Conservation (phyloP, 805 yeast genomes). For the Nakazawaea wyomingensis region DNA sequence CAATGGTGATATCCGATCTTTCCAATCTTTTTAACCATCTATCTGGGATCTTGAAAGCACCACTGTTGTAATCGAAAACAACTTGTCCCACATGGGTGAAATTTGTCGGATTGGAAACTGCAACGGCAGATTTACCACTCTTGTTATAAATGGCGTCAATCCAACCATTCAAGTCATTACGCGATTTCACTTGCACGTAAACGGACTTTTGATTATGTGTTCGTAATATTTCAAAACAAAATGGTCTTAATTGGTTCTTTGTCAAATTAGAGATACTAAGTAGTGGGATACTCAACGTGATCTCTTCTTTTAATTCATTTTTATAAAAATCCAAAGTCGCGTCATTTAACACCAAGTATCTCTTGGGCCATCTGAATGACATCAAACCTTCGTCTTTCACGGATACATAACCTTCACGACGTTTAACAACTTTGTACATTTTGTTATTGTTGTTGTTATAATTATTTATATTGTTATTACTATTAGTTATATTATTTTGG, state of each 20-base stretch:
- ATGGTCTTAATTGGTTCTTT: slow-evolving; percentile 66
- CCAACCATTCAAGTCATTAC: slow-evolving; percentile 83
- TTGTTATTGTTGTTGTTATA: slow-evolving; percentile 11
- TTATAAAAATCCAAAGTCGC: slow-evolving; percentile 71
- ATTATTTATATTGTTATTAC: no score
- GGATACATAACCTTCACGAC: slow-evolving; percentile 78
- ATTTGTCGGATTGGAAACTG: slow-evolving; percentile 87
- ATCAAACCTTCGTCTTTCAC: slow-evolving; percentile 90
- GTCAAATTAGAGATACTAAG: slow-evolving; percentile 59
- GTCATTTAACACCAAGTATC: slow-evolving; percentile 74
- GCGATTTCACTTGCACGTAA: slow-evolving; percentile 68
- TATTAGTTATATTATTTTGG: background rate
- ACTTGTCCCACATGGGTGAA: slow-evolving; percentile 93
- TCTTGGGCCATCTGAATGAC: slow-evolving; percentile 88
- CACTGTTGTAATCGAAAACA: slow-evolving; percentile 75
- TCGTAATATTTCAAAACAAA: slow-evolving; percentile 69
- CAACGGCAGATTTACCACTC: slow-evolving; percentile 25
- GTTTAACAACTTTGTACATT: slow-evolving; percentile 28
- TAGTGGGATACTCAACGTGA: slow-evolving; percentile 48
- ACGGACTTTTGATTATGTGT: slow-evolving; percentile 48
- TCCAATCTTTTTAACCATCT: slow-evolving; percentile 52
- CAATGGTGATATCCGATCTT: slow-evolving; percentile 55
- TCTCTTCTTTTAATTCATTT: slow-evolving; percentile 47
- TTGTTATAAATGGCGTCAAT: slow-evolving; percentile 77
- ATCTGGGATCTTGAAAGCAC: slow-evolving; percentile 49